Conservation (phyloP, 2,329 filamentous ascomycete genomes). For the Trichoderma koningiopsis region DNA sequence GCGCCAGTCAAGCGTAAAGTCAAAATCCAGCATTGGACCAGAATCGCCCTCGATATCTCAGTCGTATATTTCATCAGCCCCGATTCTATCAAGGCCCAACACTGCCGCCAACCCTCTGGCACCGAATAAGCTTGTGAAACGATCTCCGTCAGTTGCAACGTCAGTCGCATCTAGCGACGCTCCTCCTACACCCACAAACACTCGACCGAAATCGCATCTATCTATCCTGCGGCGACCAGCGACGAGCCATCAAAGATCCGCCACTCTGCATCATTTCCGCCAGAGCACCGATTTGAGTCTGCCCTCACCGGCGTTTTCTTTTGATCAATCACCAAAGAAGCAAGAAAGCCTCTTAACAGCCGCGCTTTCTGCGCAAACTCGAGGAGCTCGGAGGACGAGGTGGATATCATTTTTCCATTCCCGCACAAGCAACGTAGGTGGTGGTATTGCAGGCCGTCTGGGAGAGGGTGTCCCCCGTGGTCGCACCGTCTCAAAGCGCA, state of each 20-base stretch:
- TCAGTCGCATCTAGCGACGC: constrained; percentile 52
- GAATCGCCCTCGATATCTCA: constrained; percentile 66
- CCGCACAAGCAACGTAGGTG: constrained; percentile 36
- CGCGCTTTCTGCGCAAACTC: constrained; percentile 29
- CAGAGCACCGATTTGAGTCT: constrained; percentile 34
- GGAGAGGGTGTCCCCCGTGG: constrained; percentile 35
- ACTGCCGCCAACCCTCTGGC: constrained; percentile 50
- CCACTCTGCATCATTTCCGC: constrained; percentile 63
- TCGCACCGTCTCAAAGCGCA: constrained; percentile 35
- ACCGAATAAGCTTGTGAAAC: constrained; percentile 79
- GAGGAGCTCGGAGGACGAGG: constrained; percentile 28
- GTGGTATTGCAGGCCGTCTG: constrained; percentile 31
- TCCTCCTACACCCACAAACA: constrained; percentile 47
- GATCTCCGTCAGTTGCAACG: constrained; percentile 61
- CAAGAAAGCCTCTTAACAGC: constrained; percentile 37
- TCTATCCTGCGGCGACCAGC: constrained; percentile 71
- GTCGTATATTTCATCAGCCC: constrained; percentile 67
- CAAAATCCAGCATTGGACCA: constrained; percentile 65
- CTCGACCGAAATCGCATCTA: constrained; percentile 61
- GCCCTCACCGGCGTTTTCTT: constrained; percentile 37
- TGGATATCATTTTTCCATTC: constrained; percentile 64
- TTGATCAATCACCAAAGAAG: constrained; percentile 40
- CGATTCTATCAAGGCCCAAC: constrained; percentile 55
- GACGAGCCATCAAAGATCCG: constrained; percentile 77
- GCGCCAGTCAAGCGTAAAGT: constrained; percentile 64